A percentile compares a stretch with the other conserved stretches of the same genome.
Conservation (phyloP, 495 filamentous ascomycete genomes). For the Monascus purpureus region DNA sequence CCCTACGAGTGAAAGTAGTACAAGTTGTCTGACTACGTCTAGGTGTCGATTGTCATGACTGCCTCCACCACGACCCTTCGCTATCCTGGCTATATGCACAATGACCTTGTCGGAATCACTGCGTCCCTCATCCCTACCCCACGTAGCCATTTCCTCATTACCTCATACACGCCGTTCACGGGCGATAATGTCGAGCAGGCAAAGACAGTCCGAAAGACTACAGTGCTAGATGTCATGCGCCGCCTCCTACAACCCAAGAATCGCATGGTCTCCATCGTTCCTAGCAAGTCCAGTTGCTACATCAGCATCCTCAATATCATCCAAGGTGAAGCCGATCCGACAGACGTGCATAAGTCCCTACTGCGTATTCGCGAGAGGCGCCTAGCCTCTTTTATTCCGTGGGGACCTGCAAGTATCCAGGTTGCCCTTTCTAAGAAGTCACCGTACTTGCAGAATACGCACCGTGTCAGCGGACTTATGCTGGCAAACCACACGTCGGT, state of each 20-base stretch:
- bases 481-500: conserved; percentile 96
- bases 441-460: conserved; percentile 74
- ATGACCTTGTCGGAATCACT: conserved; percentile 92
- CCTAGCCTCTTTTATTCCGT: conserved; percentile 92
- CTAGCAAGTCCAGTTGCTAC: conserved; percentile 94
- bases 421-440: conserved; percentile 93
- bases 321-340: conserved; percentile 93
- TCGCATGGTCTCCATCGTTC: conserved; percentile 93
- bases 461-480: conserved; percentile 94
- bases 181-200: conserved; percentile 90
- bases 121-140: conserved; percentile 93
- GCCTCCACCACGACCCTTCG: conserved; percentile 90
- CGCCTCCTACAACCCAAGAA: conserved; percentile 94
- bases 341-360: conserved; percentile 92
- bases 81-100: conserved; percentile 99
- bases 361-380: conserved; percentile 90
- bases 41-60: conserved; percentile 95
- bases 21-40: conserved; percentile 1
- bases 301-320: conserved; percentile 98
- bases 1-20: background rate
- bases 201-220: conserved; percentile 94
- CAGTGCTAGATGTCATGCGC: conserved; percentile 94
- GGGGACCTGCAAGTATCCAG: conserved; percentile 97
- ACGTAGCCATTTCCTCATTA: conserved; percentile 95
- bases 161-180: conserved; percentile 94